Evolutionary conservation across 2,329 filamentous ascomycete species (phyloP).

Genomic region (Colletotrichum liaoningense): DNA sequence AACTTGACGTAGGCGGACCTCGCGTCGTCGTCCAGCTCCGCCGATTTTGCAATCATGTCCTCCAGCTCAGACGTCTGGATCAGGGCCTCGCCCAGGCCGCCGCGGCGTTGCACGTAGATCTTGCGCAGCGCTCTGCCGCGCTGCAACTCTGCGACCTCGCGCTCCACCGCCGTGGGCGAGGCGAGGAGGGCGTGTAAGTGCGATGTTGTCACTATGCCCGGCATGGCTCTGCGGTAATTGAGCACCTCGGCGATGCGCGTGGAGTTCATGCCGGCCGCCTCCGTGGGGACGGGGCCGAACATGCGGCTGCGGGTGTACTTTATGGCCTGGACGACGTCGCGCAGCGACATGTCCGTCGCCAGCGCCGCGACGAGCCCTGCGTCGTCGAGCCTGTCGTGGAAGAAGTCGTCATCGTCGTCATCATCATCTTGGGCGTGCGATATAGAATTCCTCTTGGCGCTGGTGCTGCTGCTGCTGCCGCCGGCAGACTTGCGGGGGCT

Average conservation of each 20-base stretch:
- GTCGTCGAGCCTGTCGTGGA: slow-evolving; percentile 67
- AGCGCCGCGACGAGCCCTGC: slow-evolving; percentile 67
- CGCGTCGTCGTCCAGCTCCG: slow-evolving; percentile 47
- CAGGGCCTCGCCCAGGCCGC: slow-evolving; percentile 72
- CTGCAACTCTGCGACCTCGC: slow-evolving; percentile 73
- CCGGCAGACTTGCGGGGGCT: neutral
- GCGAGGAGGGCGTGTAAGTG: slow-evolving; percentile 71
- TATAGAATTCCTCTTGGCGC: slow-evolving; percentile 29
- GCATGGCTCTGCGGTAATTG: slow-evolving; percentile 68
- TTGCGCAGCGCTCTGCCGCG: slow-evolving; percentile 68
- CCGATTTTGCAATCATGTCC: slow-evolving; percentile 40
- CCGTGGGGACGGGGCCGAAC: slow-evolving; percentile 72
- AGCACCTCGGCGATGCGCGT: slow-evolving; percentile 72
- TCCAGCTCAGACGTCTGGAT: slow-evolving; percentile 67
- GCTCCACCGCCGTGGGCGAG: slow-evolving; percentile 73
- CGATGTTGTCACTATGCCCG: slow-evolving; percentile 73
- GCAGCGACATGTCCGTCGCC: slow-evolving; percentile 65
- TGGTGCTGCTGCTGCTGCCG: neutral
- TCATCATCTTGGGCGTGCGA: neutral
- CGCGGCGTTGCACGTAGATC: slow-evolving; percentile 71
- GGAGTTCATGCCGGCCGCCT: slow-evolving; percentile 70
- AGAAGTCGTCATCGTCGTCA: slow-evolving; percentile 41
- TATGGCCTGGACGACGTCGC: slow-evolving; percentile 74
- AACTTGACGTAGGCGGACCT: slow-evolving; percentile 63
- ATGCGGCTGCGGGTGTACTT: slow-evolving; percentile 69